These are phyloP conservation scores for Akanthomyces dipterigenus DNA, from an alignment of 2,329 filamentous ascomycete genomes.

Conservation along the genomic window DNA sequence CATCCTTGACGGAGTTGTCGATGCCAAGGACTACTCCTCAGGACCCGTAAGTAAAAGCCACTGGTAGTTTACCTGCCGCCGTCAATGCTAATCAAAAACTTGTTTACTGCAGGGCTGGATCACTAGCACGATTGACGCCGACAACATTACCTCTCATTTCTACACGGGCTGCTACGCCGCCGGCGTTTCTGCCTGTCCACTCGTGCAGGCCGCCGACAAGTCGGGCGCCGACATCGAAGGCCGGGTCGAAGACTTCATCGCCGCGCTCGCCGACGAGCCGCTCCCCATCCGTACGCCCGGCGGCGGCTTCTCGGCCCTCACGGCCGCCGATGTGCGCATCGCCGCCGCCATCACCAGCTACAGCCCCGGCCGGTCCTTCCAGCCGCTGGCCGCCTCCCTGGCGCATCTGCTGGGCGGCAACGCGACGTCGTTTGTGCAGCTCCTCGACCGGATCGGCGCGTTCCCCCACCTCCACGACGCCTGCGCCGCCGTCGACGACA, in stretches of 20 bases:
- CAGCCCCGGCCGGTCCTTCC: constrained; percentile 17
- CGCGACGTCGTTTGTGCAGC: constrained; percentile 17
- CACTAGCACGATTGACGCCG: constrained; percentile 25
- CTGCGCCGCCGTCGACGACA: background rate
- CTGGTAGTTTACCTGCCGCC: too few species aligned
- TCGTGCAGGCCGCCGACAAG: constrained; percentile 18
- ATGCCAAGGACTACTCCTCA: constrained; percentile 20
- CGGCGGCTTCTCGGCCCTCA: constrained; percentile 18
- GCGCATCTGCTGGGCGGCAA: constrained; percentile 23
- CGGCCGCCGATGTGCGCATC: constrained; percentile 19
- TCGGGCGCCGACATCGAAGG: constrained; percentile 18
- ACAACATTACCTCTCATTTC: constrained; percentile 22
- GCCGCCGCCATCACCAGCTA: constrained; percentile 22
- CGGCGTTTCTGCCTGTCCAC: constrained; percentile 17
- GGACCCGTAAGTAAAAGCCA: constrained; percentile 16
- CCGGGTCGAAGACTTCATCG: constrained; percentile 22
- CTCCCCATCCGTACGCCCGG: constrained; percentile 16
- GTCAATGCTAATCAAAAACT: background rate
- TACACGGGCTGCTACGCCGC: constrained; percentile 23
- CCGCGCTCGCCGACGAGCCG: constrained; percentile 18
- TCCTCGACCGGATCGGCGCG: constrained; percentile 17
- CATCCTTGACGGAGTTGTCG: constrained; percentile 25
- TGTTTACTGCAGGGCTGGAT: constrained; percentile 21
- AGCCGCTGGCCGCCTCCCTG: constrained; percentile 15
- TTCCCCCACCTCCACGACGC: constrained; percentile 13